Evolutionary conservation across 2,329 filamentous ascomycete genomes (phyloP).

Genomic region (Penicillium sp.): DNA sequence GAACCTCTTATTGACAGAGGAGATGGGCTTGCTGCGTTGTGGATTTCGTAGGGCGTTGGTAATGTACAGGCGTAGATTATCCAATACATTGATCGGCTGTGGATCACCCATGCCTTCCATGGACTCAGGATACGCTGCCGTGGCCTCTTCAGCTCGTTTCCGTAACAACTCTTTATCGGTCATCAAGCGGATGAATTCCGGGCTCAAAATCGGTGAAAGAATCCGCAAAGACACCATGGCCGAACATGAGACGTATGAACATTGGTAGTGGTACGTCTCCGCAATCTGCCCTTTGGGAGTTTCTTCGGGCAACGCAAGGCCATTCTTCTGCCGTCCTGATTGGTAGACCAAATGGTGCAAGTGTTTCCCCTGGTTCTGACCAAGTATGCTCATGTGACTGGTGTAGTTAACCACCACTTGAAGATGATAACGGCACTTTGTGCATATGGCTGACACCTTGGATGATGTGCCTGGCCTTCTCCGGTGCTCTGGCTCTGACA

Average conservation of each 20-base stretch:
- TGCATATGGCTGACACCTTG: conserved; percentile 62
- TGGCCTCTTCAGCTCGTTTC: conserved; percentile 54
- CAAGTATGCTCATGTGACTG: conserved; percentile 43
- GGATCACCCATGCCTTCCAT: conserved; percentile 54
- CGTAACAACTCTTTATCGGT: conserved; percentile 55
- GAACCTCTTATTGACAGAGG: conserved; percentile 63
- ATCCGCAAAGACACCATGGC: conserved; percentile 55
- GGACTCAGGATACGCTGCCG: conserved; percentile 54
- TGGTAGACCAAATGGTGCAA: conserved; percentile 62
- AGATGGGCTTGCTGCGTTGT: conserved; percentile 55
- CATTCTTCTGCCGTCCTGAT: conserved; percentile 35
- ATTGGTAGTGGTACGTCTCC: conserved; percentile 56
- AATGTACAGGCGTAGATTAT: conserved; percentile 60
- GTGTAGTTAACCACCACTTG: conserved; percentile 57
- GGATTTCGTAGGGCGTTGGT: conserved; percentile 55
- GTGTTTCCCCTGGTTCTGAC: conserved; percentile 51
- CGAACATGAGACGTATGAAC: conserved; percentile 59
- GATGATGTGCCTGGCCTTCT: conserved; percentile 49
- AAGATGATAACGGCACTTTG: conserved; percentile 62
- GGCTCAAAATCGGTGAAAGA: conserved; percentile 53
- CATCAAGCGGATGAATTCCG: conserved; percentile 52
- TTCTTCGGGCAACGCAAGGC: conserved; percentile 19
- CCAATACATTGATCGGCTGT: conserved; percentile 55
- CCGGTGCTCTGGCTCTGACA: conserved; percentile 44
- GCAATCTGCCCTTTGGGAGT: conserved; percentile 35